Evolutionary conservation across 805 yeast genomes (phyloP).

Genomic region (Cyberlindnera maritima): DNA sequence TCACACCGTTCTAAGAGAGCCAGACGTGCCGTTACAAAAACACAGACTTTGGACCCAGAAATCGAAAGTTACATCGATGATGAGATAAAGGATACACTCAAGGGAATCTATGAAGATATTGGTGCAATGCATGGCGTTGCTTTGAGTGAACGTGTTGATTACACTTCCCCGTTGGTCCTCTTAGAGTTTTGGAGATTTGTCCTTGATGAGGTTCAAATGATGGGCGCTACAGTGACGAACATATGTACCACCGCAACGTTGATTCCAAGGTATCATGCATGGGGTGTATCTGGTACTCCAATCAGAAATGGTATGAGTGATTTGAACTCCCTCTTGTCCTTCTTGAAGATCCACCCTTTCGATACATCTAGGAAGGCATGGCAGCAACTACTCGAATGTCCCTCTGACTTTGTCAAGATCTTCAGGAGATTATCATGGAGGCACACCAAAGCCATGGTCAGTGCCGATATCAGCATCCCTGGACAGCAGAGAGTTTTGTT

Average conservation of each 20-base stretch:
- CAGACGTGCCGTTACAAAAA: constrained; percentile 9
- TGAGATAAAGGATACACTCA: constrained; percentile 7
- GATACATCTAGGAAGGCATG: constrained; percentile 27
- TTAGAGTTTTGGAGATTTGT: constrained; percentile 88
- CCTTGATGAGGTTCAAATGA: constrained; percentile 94
- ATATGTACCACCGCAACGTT: constrained; percentile 79
- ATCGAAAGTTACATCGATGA: background rate
- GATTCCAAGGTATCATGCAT: constrained; percentile 82
- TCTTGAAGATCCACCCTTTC: constrained; percentile 68
- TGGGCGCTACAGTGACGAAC: constrained; percentile 65
- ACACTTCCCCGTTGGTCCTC: constrained; percentile 78
- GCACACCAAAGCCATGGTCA: constrained; percentile 84
- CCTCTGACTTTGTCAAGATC: constrained; percentile 43
- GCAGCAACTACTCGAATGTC: constrained; percentile 12
- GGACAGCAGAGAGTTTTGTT: constrained; percentile 70
- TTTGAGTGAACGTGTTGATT: constrained; percentile 35
- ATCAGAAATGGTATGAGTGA: constrained; percentile 66
- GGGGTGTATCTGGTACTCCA: constrained; percentile 98
- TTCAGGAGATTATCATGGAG: constrained; percentile 61
- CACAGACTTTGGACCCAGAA: background rate
- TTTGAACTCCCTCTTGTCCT: constrained; percentile 66
- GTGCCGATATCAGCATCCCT: constrained; percentile 73
- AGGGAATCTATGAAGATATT: constrained; percentile 14
- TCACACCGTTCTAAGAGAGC: constrained; percentile 39
- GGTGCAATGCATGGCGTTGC: constrained; percentile 7